Percentiles rank a stretch among this genome's conserved stretches.
phyloP scores from a whole-genome alignment of 805 yeast species.

The Ogataea parapolymorpha region DNA sequence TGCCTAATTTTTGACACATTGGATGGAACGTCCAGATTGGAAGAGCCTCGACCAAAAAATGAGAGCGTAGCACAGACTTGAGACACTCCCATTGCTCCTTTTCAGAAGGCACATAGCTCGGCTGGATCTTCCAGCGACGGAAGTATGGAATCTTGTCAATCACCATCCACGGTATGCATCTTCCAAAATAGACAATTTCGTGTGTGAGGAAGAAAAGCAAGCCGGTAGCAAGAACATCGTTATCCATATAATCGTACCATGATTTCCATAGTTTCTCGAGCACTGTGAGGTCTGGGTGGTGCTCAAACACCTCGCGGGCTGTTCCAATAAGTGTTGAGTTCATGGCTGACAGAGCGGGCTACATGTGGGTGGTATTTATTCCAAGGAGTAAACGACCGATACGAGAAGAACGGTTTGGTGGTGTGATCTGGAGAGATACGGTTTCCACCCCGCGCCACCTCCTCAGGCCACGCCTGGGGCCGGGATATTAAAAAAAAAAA shows the following conservation, averaged over 20 bases:
- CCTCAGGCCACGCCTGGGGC: too few species aligned
- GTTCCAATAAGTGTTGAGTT: conserved; percentile 4
- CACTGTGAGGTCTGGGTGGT: conserved; percentile 41
- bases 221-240: conserved; percentile 57
- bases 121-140: conserved; percentile 52
- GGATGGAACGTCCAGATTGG: conserved; percentile 67
- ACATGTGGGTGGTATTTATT: conserved; percentile 1
- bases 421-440: conserved; percentile 2
- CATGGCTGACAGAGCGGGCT: neutral
- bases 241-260: conserved; percentile 51
- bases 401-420: conserved; percentile 7
- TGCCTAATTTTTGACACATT: conserved; percentile 45
- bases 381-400: conserved; percentile 2
- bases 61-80: conserved; percentile 54
- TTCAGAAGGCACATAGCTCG: conserved; percentile 47
- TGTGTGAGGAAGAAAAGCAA: conserved; percentile 51
- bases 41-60: conserved; percentile 54
- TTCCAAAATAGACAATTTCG: conserved; percentile 55
- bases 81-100: conserved; percentile 62
- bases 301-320: conserved; percentile 31
- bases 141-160: conserved; percentile 52
- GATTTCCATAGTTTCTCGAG: conserved; percentile 53
- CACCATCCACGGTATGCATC: conserved; percentile 58
- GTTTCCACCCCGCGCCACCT: too few species aligned
- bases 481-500: too few species aligned